Base-by-base conservation (phyloP, 164 flowering plant genomes). In the Stephania japonica region DNA sequence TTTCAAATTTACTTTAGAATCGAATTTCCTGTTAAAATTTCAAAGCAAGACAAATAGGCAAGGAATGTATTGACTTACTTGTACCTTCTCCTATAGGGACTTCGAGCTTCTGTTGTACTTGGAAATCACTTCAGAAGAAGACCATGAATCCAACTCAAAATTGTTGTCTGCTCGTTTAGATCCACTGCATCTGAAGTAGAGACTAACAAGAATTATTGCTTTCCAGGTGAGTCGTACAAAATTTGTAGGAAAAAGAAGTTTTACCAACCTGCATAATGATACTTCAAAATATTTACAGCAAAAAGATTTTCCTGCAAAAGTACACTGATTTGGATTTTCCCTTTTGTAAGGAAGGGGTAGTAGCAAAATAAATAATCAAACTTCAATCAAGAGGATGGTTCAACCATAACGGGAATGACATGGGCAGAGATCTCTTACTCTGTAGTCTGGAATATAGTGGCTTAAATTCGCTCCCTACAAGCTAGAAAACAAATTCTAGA, bases 91-190 rank as follows among this genome's bases (percentile, higher is more conserved):
- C 10, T 78, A 38, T 65, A 78, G 80, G 64, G 24, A 66, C 24
- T 66, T 74, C 38, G 77, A 10, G 67, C 77, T 78, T 65, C 80
- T 77, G 19, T 38, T 73, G 76, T 69, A 65, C 44, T 77, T 76
- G 80, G 74, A 74, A 47, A 32, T 72, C 63, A 27, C 8, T 65
- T 63, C 62, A 65, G 59, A 65, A 50, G 69, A 65, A 8, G 61
- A 38, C 25, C 8, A 27, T 5, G 25, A n/a, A 65, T 26, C 9
- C 27, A 32, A 42, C 19, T 8, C 64, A 42, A 62, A 42, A 16
- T 38, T 19, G 10, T 16, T 70, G 65, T 49, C 64, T 11, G 27
- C 7, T 65, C 26, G 0, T 16, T 49, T 70, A 27, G 47, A 70
- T 50, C 47, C 70, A 38, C 65, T 75, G 23, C 70, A 64, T 32